Base-by-base conservation (phyloP, 345 rosid genomes). In the Stellera chamaejasme region DNA sequence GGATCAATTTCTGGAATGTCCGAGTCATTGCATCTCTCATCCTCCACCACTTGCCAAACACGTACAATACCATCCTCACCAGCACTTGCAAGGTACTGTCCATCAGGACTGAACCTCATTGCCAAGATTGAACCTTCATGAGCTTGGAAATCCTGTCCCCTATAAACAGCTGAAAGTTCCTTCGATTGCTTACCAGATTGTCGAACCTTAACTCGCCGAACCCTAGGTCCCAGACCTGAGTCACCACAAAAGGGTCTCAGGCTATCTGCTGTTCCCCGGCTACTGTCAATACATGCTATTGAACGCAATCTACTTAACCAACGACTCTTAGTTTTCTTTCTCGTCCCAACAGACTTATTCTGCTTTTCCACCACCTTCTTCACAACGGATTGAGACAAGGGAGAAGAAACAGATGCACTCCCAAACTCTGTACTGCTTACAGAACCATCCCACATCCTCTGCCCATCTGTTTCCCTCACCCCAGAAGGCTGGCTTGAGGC, bases 71-170 rank as follows among this genome's bases (percentile, higher is more conserved):
- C 59, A 51, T 88, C 96, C 68, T 82, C 80, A 36, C 96, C 90
- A 2, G 84, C 93, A 72, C 90, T 84, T 3, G 93, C 93, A 36
- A 88, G 84, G 57, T 66, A 88, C 73, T 74, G 80, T 46, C 96
- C 96, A 60, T 88, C 93, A 28, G 79, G 90, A 69, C 93, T 88
- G 72, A 88, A 88, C 46, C 72, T 88, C 93, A 88, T 82, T 39
- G 84, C 58, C 72, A 85, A 75, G 55, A 88, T 82, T 5, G 79
- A 61, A 56, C 96, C 93, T 1, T 67, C 63, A 42, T 88, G 96
- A n/a, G 96, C 93, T 72, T 69, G 81, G 61, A 88, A 80, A 41
- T 80, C 90, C 69, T 84, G 96, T 54, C 83, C 93, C 52, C 46
- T 74, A 49, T 68, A 84, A 60, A 88, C 76, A 45, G 87, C 90